Conservation (phyloP, 2,329 filamentous ascomycete genomes). For the Verticillium tricorpus region DNA sequence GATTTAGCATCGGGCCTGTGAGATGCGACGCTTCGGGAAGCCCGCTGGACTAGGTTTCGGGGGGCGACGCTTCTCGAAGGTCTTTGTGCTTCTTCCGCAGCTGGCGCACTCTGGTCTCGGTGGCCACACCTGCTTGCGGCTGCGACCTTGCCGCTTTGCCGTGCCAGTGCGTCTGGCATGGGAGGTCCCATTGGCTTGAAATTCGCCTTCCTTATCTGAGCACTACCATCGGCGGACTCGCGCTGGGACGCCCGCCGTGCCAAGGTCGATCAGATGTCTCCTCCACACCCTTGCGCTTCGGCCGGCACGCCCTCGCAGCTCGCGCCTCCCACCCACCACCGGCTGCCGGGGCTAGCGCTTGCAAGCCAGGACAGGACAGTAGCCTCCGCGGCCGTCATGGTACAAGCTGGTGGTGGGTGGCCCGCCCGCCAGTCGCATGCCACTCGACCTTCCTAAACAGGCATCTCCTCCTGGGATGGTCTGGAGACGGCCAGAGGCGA, state of each 20-base stretch:
- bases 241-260: conserved; percentile 7
- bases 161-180: neutral
- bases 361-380: neutral
- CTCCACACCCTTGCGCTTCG: conserved; percentile 6
- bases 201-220: neutral
- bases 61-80: neutral
- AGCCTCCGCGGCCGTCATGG: neutral
- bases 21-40: neutral
- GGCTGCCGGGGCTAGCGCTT: neutral
- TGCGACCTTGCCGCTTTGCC: neutral
- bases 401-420: neutral
- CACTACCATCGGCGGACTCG: conserved; percentile 2
- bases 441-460: conserved; percentile 12
- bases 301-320: neutral
- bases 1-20: neutral
- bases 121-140: neutral
- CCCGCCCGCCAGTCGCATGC: conserved; percentile 2
- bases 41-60: neutral
- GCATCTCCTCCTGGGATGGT: conserved; percentile 9
- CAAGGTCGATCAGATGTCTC: conserved; percentile 12
- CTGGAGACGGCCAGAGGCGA: neutral
- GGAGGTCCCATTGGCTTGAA: neutral
- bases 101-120: neutral
- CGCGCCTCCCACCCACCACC: neutral
- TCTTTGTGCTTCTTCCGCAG: neutral